Percentiles rank a stretch among this genome's conserved stretches.
phyloP scores from a whole-genome alignment of 108 stramenopile species.

The Skeletonema marinoi region DNA sequence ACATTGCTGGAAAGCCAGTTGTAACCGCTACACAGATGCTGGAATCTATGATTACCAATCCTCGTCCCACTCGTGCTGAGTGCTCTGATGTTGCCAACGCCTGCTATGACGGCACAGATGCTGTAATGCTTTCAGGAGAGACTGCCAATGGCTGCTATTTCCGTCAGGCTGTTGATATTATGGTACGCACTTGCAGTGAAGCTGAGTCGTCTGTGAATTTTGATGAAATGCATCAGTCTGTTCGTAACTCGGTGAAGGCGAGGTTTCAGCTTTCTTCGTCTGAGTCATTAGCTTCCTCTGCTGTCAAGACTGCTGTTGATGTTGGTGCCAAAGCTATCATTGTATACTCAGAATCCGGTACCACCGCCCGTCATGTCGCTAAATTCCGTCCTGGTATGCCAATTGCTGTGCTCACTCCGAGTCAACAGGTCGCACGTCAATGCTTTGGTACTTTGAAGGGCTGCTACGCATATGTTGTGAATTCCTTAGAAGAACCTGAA shows the following conservation, averaged over 20 bases:
- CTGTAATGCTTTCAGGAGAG: constrained; percentile 94
- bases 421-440: constrained; percentile 83
- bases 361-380: constrained; percentile 92
- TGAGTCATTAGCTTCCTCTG: constrained; percentile 95
- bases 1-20: constrained; percentile 93
- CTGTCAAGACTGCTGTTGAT: constrained; percentile 97
- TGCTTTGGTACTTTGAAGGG: constrained; percentile 80
- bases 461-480: constrained; percentile 64
- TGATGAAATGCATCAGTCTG: constrained; percentile 74
- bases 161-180: constrained; percentile 87
- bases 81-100: constrained; percentile 99
- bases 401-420: constrained; percentile 83
- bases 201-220: constrained; percentile 84
- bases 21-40: constrained; percentile 98
- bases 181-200: constrained; percentile 93
- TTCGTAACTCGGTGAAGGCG: constrained; percentile 76
- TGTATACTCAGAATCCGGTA: constrained; percentile 93
- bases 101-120: constrained; percentile 90
- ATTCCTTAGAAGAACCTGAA: constrained; percentile 68
- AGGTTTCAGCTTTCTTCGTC: constrained; percentile 63
- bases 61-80: constrained; percentile 99
- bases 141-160: constrained; percentile 88
- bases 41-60: constrained; percentile 96
- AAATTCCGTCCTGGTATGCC: constrained; percentile 96
- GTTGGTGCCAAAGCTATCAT: constrained; percentile 89